These are phyloP conservation scores for Microbotryum lychnidis-dioicae DNA, from an alignment of 1,284 basidiomycete genomes.

Conservation along the genomic window DNA sequence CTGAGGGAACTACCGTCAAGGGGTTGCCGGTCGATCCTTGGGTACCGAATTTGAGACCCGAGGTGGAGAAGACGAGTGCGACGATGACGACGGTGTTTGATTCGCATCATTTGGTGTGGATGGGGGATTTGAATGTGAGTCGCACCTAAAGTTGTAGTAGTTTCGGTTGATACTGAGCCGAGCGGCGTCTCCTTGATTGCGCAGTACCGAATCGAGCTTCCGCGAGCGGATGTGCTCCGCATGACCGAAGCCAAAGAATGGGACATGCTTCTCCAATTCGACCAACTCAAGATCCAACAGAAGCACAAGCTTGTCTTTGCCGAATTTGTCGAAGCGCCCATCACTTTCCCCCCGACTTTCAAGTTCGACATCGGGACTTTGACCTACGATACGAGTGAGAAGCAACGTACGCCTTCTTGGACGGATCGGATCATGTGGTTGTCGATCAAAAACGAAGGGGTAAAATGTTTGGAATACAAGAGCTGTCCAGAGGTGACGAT, in stretches of 20 bases:
- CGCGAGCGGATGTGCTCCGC: constrained; percentile 67
- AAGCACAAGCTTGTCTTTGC: constrained; percentile 19
- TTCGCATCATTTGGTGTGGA: constrained; percentile 51
- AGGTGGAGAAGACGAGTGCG: not conserved
- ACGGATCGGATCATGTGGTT: constrained; percentile 32
- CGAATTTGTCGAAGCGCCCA: constrained; percentile 24
- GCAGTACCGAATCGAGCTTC: constrained; percentile 86
- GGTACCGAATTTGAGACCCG: constrained; percentile 13
- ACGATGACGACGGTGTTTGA: not conserved
- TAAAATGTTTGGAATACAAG: constrained; percentile 11
- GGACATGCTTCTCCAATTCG: constrained; percentile 58
- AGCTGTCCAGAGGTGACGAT: constrained; percentile 16
- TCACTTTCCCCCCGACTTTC: constrained; percentile 64
- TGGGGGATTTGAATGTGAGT: constrained; percentile 42
- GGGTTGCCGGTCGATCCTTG: constrained; percentile 27
- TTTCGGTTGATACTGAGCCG: constrained; percentile 1
- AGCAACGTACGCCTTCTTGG: constrained; percentile 87
- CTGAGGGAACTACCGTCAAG: constrained; percentile 36
- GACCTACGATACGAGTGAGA: constrained; percentile 77
- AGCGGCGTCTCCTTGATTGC: constrained; percentile 46
- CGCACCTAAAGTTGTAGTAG: not conserved
- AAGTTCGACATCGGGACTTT: constrained; percentile 78
- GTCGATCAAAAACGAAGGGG: constrained; percentile 2
- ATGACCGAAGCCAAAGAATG: constrained; percentile 60
- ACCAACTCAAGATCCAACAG: constrained; percentile 46